Percentiles rank a stretch among this genome's conserved stretches.
Conservation (phyloP, 768 basidiomycete species). For the Boletus sp. region DNA sequence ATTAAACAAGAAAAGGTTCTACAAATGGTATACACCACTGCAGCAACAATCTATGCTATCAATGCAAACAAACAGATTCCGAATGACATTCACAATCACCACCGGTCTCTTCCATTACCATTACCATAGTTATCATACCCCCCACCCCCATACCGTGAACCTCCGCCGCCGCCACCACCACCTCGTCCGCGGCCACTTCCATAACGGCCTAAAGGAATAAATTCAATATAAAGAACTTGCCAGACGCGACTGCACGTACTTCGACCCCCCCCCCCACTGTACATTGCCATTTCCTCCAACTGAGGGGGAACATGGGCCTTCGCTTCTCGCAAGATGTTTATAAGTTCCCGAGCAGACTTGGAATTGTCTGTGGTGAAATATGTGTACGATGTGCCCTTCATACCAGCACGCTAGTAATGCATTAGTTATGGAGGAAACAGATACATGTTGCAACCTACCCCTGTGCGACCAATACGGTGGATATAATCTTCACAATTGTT, state of each 20-base stretch:
- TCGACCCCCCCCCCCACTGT: constrained; percentile 74
- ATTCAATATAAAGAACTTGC: neutral
- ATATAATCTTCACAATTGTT: constrained; percentile 99
- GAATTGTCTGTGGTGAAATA: constrained; percentile 97
- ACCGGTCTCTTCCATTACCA: constrained; percentile 24
- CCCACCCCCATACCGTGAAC: constrained; percentile 22
- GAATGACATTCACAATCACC: constrained; percentile 18
- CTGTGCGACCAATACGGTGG: constrained; percentile 97
- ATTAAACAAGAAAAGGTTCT: constrained; percentile 12
- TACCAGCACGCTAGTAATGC: constrained; percentile 70
- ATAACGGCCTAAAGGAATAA: constrained; percentile 53
- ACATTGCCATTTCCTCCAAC: constrained; percentile 90
- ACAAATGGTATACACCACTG: constrained; percentile 25
- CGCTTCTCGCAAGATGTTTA: constrained; percentile 82
- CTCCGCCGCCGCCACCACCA: constrained; percentile 22
- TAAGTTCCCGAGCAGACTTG: constrained; percentile 89
- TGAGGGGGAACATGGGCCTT: constrained; percentile 85
- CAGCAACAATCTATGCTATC: constrained; percentile 19
- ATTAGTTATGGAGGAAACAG: constrained; percentile 12
- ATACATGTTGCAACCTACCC: constrained; percentile 45
- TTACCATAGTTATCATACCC: constrained; percentile 22
- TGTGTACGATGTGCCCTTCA: constrained; percentile 89
- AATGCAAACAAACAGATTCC: constrained; percentile 2
- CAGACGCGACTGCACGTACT: constrained; percentile 38
- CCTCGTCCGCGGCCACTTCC: constrained; percentile 37